Percentiles rank a stretch among this genome's conserved stretches.
phyloP scores from a whole-genome alignment of 2,329 filamentous ascomycete genomes.

The Malbranchea cinnamomea region DNA sequence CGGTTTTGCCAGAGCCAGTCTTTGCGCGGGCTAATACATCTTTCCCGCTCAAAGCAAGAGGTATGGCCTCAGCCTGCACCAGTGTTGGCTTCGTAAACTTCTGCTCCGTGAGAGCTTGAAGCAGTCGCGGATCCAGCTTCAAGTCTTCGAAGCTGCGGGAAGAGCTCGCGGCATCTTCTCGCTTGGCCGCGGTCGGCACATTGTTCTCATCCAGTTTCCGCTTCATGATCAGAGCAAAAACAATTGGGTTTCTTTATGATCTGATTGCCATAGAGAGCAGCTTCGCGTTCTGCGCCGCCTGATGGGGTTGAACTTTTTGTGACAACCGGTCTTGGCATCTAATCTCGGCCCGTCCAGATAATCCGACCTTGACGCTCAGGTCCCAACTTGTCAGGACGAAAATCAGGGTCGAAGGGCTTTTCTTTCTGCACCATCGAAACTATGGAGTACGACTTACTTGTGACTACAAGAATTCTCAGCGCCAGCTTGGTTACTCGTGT shows the following conservation, averaged over 20 bases:
- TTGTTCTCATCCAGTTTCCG: slow-evolving; percentile 35
- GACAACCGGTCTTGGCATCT: slow-evolving; percentile 2
- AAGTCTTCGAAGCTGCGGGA: slow-evolving; percentile 55
- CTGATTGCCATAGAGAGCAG: not conserved
- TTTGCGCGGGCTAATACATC: slow-evolving; percentile 88
- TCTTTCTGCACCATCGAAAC: not conserved
- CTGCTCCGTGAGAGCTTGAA: slow-evolving; percentile 74
- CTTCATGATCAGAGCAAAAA: slow-evolving; percentile 37
- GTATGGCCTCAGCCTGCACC: slow-evolving; percentile 77
- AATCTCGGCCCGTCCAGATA: slow-evolving; percentile 2
- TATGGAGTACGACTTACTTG: too few species aligned
- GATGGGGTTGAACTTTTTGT: not conserved
- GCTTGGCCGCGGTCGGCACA: slow-evolving; percentile 25
- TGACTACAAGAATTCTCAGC: too few species aligned
- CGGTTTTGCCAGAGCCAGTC: slow-evolving; percentile 93
- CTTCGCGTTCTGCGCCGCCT: not conserved
- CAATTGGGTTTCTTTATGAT: slow-evolving; percentile 1
- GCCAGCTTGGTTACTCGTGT: too few species aligned
- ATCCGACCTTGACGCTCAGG: slow-evolving; percentile 2
- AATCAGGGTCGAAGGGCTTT: too few species aligned
- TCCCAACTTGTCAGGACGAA: too few species aligned
- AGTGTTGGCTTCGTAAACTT: slow-evolving; percentile 76
- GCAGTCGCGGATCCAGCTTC: slow-evolving; percentile 66
- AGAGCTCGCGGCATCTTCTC: slow-evolving; percentile 12
- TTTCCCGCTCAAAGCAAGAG: slow-evolving; percentile 69